Conservation (phyloP, 768 basidiomycete genomes). For the Lyophyllum decastes region DNA sequence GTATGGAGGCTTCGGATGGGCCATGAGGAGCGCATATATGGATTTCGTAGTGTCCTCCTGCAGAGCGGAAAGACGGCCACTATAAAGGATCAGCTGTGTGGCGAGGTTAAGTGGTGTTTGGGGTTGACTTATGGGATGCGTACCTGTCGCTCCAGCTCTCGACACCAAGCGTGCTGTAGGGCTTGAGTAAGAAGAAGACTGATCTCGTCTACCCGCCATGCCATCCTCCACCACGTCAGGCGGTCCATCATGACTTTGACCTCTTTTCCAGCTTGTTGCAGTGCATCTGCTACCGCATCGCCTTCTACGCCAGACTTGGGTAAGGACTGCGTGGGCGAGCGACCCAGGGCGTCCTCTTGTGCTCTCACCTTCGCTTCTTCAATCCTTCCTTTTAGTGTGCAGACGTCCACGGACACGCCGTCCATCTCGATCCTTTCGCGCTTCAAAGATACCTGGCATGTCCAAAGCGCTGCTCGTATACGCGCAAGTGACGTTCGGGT, state of each 20-base stretch:
- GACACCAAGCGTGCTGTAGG: slow-evolving; percentile 43
- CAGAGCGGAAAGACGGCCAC: slow-evolving; percentile 54
- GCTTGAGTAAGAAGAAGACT: slow-evolving; percentile 36
- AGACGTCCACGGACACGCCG: slow-evolving; percentile 31
- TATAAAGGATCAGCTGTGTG: slow-evolving; percentile 62
- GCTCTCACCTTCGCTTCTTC: slow-evolving; percentile 39
- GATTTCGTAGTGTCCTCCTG: slow-evolving; percentile 45
- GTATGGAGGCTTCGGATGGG: slow-evolving; percentile 38
- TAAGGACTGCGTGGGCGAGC: slow-evolving; percentile 11
- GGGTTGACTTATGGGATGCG: neutral
- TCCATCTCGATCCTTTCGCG: slow-evolving; percentile 35
- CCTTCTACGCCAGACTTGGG: slow-evolving; percentile 14
- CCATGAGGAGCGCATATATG: slow-evolving; percentile 39
- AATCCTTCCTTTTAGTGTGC: slow-evolving; percentile 36
- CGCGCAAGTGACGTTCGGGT: slow-evolving; percentile 38
- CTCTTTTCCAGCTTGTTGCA: slow-evolving; percentile 36
- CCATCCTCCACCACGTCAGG: slow-evolving; percentile 48
- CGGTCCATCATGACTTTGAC: slow-evolving; percentile 40
- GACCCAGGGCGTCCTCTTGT: slow-evolving; percentile 37
- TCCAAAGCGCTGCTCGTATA: slow-evolving; percentile 39
- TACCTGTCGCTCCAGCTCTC: slow-evolving; percentile 53
- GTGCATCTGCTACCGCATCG: slow-evolving; percentile 36
- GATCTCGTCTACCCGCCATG: slow-evolving; percentile 49
- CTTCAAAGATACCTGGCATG: slow-evolving; percentile 33
- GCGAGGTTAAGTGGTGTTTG: neutral